A percentile compares a stretch with the other conserved stretches of the same genome.
phyloP scores from a whole-genome alignment of 2,329 filamentous ascomycete species.

The Curvularia lunata region DNA sequence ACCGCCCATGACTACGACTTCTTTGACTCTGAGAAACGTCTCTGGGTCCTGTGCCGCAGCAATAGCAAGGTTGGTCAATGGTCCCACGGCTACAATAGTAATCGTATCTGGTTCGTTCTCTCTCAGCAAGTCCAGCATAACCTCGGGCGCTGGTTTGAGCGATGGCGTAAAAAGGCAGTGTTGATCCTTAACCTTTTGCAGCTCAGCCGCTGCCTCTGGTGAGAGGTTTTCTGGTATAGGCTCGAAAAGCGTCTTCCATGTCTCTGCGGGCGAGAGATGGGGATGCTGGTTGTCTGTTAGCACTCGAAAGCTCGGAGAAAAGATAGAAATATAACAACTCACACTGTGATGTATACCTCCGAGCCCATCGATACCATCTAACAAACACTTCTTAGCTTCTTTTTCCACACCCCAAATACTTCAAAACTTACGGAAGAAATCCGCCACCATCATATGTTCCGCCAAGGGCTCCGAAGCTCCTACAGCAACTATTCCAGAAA shows the following conservation, averaged over 20 bases:
- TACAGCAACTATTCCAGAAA: conserved; percentile 66
- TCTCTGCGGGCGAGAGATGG: conserved; percentile 55
- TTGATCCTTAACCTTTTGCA: conserved; percentile 46
- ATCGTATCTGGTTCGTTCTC: conserved; percentile 84
- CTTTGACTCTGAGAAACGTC: conserved; percentile 85
- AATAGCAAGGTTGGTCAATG: conserved; percentile 89
- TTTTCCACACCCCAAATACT: neutral
- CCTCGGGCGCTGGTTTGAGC: conserved; percentile 73
- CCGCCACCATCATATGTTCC: conserved; percentile 72
- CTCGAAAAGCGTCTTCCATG: conserved; percentile 56
- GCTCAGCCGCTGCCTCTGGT: conserved; percentile 42
- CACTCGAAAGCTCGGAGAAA: neutral
- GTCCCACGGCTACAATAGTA: conserved; percentile 88
- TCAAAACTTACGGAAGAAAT: conserved; percentile 76
- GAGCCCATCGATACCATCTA: conserved; percentile 57
- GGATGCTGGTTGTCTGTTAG: conserved; percentile 49
- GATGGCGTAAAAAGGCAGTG: conserved; percentile 74
- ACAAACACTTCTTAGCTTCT: conserved; percentile 10
- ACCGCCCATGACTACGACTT: conserved; percentile 95
- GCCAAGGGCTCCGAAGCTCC: conserved; percentile 86
- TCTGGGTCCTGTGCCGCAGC: conserved; percentile 88
- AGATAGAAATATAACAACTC: conserved; percentile 5
- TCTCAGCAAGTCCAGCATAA: conserved; percentile 84
- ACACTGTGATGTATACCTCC: conserved; percentile 58
- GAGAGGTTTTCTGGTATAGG: conserved; percentile 42